Evolutionary conservation across 2,329 filamentous ascomycete species (phyloP).

Genomic region (Arthrinium puccinioides): DNA sequence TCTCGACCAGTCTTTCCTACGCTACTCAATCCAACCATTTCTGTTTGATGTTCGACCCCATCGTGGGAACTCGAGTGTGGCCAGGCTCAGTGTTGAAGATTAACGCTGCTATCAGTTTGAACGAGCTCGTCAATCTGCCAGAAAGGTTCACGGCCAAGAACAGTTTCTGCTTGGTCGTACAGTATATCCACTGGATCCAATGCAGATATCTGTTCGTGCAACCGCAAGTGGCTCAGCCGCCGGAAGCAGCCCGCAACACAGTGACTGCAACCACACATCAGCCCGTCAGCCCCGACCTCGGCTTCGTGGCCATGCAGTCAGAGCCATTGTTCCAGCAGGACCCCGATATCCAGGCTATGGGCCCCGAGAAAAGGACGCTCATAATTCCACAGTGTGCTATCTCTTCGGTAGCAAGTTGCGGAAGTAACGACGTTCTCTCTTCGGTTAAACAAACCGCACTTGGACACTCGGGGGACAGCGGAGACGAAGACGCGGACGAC

Average conservation of each 20-base stretch:
- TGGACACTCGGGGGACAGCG: constrained; percentile 29
- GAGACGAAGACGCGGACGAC: constrained; percentile 35
- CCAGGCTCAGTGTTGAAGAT: constrained; percentile 58
- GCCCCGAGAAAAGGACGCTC: constrained; percentile 8
- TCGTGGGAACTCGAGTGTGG: constrained; percentile 40
- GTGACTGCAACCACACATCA: no score
- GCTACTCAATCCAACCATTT: no score
- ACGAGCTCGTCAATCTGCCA: constrained; percentile 77
- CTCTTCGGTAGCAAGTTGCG: constrained; percentile 2
- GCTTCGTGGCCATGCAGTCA: no score
- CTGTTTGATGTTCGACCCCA: constrained; percentile 5
- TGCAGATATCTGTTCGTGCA: constrained; percentile 71
- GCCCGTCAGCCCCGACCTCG: no score
- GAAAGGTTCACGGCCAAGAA: constrained; percentile 44
- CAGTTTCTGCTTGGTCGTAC: constrained; percentile 62
- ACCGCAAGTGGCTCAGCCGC: no score
- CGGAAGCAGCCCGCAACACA: no score
- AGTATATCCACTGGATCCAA: constrained; percentile 78
- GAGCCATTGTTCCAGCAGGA: no score
- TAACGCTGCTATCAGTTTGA: constrained; percentile 59
- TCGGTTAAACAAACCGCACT: constrained; percentile 7
- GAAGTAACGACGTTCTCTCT: neutral
- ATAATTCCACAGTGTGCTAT: constrained; percentile 27
- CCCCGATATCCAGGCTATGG: no score
- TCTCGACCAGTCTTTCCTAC: constrained; percentile 39